Base-by-base conservation (phyloP, 2,329 filamentous ascomycete species). In the Aphanoascus verrucosus region DNA sequence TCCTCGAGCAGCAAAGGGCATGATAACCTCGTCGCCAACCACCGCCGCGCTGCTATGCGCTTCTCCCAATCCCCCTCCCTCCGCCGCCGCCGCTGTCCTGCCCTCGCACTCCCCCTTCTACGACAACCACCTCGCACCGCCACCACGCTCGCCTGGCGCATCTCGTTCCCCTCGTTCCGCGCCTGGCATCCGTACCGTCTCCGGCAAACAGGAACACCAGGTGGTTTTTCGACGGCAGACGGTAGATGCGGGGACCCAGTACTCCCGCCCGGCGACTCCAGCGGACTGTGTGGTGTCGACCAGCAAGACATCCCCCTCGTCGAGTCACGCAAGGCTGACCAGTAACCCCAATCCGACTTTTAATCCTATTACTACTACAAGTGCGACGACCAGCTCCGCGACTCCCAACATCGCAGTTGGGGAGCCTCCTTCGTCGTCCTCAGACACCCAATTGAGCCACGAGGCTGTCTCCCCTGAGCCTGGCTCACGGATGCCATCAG, bases 181-280 rank as follows among this genome's bases (percentile, higher is more conserved):
- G 53, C 56, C 37, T 41, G 19, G 17, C 28, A 37, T 15, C 28
- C 40, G 49, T 41, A 51, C 12, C 15, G n/a, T 42, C 14, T 31
- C 45, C 45, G 45, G 4, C 17, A 37, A 6, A n/a, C 46, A 49
- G 31, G 54, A 53, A 20, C 40, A 46, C 3, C 34, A 40, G 14
- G 38, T 43, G 35, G 38, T 37, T 2, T 37, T 43, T 37, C 49
- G 54, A 59, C 64, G 64, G 44, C 61, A 64, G 56, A 74, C 73
- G 65, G 69, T 71, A 54, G 74, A 79, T 69, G 70, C 70, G 34
- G 72, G 68, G 55, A 80, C 77, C 35, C 77, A 80, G 64, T 80
- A 79, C 64, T 77, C 75, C 42, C 76, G 75, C 43, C 69, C 73
- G 54, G 70, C 69, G 55, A 64, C 52, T 69, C 75, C 58, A 31